A percentile compares a stretch with the other conserved stretches of the same genome.
These are phyloP conservation scores for Botrytis porri DNA, from an alignment of 2,329 filamentous ascomycete genomes.

Conservation along the genomic window DNA sequence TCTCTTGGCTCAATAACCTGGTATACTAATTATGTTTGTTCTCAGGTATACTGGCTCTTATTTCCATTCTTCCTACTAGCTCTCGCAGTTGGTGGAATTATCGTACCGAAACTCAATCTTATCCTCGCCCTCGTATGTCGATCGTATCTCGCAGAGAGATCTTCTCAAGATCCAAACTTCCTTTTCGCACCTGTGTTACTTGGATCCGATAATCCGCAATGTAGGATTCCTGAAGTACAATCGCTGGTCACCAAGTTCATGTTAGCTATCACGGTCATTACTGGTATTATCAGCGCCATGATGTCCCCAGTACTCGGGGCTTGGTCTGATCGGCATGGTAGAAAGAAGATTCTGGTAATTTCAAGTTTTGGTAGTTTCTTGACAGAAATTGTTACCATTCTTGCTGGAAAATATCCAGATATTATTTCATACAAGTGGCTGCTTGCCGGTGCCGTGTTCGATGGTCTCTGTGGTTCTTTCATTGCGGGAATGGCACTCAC, in stretches of 20 bases:
- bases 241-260: slow-evolving; percentile 74
- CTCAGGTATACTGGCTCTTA: slow-evolving; percentile 77
- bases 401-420: slow-evolving; percentile 73
- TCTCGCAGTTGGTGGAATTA: slow-evolving; percentile 78
- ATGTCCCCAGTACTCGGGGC: slow-evolving; percentile 79
- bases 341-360: slow-evolving; percentile 70
- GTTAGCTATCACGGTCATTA: slow-evolving; percentile 69
- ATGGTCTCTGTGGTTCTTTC: slow-evolving; percentile 86
- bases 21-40: slow-evolving; percentile 33
- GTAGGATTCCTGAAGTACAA: slow-evolving; percentile 75
- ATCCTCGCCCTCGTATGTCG: slow-evolving; percentile 81
- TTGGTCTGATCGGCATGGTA: slow-evolving; percentile 82
- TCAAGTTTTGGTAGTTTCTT: slow-evolving; percentile 72
- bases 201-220: slow-evolving; percentile 72
- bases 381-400: slow-evolving; percentile 72
- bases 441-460: slow-evolving; percentile 70
- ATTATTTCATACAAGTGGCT: slow-evolving; percentile 74
- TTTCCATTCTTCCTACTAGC: slow-evolving; percentile 78
- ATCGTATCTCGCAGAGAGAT: slow-evolving; percentile 72
- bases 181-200: slow-evolving; percentile 62
- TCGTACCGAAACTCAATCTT: slow-evolving; percentile 85
- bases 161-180: slow-evolving; percentile 55
- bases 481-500: slow-evolving; percentile 74
- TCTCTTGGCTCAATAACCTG: not conserved
- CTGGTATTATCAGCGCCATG: slow-evolving; percentile 75